Conservation (phyloP, 1,139 yeast genomes). For the Geotrichum macrosporum region DNA sequence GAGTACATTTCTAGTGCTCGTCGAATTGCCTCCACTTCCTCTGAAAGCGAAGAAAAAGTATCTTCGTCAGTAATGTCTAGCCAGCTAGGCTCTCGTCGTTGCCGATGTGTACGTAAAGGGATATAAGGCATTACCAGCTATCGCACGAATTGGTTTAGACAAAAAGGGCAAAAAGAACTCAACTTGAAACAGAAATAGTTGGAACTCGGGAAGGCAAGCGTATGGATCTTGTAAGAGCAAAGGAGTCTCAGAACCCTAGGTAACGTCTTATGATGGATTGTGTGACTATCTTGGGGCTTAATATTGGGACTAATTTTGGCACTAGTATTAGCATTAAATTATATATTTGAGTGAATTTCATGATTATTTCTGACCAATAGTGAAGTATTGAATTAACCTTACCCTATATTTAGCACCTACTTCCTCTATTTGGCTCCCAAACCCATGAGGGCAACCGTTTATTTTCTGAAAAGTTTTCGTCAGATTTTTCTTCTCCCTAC, state of each 20-base stretch:
- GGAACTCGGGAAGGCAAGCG: not conserved
- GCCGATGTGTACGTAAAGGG: not conserved
- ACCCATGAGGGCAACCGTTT: not conserved
- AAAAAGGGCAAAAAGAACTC: not conserved
- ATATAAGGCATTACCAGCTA: not conserved
- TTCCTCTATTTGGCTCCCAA: not conserved
- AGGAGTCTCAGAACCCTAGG: slow-evolving; percentile 1
- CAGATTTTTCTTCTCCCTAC: slow-evolving; percentile 1
- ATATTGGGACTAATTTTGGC: not conserved
- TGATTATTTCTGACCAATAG: slow-evolving; percentile 2
- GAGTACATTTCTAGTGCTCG: slow-evolving; percentile 12
- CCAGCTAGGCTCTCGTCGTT: slow-evolving; percentile 1
- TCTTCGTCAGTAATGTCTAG: slow-evolving; percentile 1
- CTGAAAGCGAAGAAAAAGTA: slow-evolving; percentile 5
- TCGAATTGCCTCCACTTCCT: slow-evolving; percentile 10
- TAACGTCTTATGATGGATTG: too few relatives aligned
- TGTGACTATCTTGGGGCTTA: slow-evolving; percentile 1
- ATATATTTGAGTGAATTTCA: too few relatives aligned
- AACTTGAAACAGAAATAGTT: not conserved
- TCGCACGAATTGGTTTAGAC: too few relatives aligned
- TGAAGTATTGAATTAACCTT: not conserved
- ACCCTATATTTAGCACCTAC: slow-evolving; percentile 1
- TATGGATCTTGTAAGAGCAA: not conserved
- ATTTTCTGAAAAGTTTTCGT: slow-evolving; percentile 3
- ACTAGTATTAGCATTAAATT: too few relatives aligned